These are phyloP conservation scores for Podospora anserina DNA, from an alignment of 495 filamentous ascomycete species.

Conservation along the genomic window DNA sequence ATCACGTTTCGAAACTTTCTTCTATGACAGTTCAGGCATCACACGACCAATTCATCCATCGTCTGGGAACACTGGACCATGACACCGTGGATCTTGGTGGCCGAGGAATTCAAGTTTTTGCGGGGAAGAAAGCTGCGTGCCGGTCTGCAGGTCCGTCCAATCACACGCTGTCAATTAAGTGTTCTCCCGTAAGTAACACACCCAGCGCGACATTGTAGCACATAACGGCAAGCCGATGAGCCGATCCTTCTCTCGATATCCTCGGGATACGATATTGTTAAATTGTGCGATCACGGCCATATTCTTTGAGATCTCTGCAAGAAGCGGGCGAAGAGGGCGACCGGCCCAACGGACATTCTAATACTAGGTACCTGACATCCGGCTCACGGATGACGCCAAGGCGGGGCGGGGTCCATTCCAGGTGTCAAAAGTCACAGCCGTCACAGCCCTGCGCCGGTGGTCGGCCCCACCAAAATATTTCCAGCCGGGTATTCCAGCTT, in stretches of 20 bases:
- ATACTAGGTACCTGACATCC: not conserved
- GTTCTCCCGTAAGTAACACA: not conserved
- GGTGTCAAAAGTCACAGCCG: not conserved
- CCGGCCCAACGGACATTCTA: not conserved
- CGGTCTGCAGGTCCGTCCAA: conserved; percentile 14
- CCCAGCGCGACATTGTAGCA: not conserved
- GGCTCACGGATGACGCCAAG: not conserved
- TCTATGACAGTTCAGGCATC: conserved; percentile 1
- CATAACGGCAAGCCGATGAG: not conserved
- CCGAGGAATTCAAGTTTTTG: conserved; percentile 14
- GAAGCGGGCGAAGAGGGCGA: not conserved
- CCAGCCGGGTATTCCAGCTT: not conserved
- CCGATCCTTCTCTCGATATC: not conserved
- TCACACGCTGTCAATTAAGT: not conserved
- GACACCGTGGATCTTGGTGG: conserved; percentile 10
- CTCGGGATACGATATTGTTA: not conserved
- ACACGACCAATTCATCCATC: conserved; percentile 4
- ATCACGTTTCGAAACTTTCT: not conserved
- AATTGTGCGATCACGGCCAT: not conserved
- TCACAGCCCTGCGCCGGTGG: not conserved
- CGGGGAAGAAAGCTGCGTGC: conserved; percentile 9
- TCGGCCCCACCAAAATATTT: not conserved
- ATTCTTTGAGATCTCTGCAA: not conserved
- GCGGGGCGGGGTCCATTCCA: not conserved
- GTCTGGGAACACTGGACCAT: not conserved